Percentiles rank a stretch among this genome's conserved stretches.
Conservation (phyloP, 768 basidiomycete genomes). For the Asterophora lycoperdoides region DNA sequence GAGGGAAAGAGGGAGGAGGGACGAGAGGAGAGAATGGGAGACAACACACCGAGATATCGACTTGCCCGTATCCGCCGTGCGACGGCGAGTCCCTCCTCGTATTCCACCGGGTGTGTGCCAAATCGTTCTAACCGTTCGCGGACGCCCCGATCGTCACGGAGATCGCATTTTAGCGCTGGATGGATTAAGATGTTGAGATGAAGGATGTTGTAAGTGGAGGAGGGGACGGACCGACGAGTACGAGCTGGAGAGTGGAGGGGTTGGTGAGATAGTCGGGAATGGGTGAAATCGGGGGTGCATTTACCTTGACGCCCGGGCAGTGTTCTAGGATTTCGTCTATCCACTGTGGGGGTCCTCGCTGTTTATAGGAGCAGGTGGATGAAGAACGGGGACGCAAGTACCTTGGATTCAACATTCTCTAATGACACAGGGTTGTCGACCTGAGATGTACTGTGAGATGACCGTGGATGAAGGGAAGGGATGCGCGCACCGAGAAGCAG, state of each 20-base stretch:
- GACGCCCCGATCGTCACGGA: slow-evolving; percentile 76
- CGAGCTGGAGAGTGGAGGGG: slow-evolving; percentile 45
- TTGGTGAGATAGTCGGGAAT: slow-evolving; percentile 8
- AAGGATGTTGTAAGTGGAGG: slow-evolving; percentile 1
- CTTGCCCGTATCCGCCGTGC: slow-evolving; percentile 89
- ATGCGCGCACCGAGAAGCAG: slow-evolving; percentile 78
- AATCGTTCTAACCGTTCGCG: slow-evolving; percentile 70
- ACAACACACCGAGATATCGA: slow-evolving; percentile 80
- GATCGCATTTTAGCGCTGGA: slow-evolving; percentile 90
- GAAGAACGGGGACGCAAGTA: slow-evolving; percentile 19
- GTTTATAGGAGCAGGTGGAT: not conserved
- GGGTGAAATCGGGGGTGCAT: slow-evolving; percentile 15
- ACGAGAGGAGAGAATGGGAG: not conserved
- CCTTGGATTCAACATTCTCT: slow-evolving; percentile 95
- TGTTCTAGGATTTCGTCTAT: slow-evolving; percentile 88
- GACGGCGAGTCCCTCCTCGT: slow-evolving; percentile 87
- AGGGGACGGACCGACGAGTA: slow-evolving; percentile 77
- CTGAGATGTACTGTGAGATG: slow-evolving; percentile 29
- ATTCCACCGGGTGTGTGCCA: slow-evolving; percentile 72
- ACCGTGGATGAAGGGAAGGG: slow-evolving; percentile 2
- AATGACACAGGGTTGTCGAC: slow-evolving; percentile 93
- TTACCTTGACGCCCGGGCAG: slow-evolving; percentile 92
- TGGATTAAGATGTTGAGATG: slow-evolving; percentile 1
- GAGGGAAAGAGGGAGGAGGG: too few relatives aligned
- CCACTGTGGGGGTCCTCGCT: slow-evolving; percentile 53